phyloP scores from a whole-genome alignment of 2,329 filamentous ascomycete species.

The Pseudogymnoascus destructans region DNA sequence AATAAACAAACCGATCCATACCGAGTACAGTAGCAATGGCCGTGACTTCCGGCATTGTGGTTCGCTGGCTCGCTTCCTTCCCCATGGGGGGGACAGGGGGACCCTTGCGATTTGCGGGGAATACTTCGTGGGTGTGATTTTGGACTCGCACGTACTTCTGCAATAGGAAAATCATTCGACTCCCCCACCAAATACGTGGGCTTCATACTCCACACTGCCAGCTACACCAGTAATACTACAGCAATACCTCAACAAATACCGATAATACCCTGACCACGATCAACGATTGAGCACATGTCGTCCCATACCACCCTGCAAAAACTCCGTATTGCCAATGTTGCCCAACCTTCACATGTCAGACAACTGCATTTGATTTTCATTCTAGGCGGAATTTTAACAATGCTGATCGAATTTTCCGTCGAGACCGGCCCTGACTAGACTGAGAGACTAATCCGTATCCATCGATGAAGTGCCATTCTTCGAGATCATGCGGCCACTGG shows the following conservation, averaged over 20 bases:
- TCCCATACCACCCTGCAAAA: not conserved
- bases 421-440: not conserved
- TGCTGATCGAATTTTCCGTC: not conserved
- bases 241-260: not conserved
- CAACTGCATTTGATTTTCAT: not conserved
- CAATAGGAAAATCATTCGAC: not conserved
- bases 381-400: not conserved
- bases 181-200: not conserved
- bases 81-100: not conserved
- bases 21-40: not conserved
- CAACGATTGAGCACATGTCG: not conserved
- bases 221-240: not conserved
- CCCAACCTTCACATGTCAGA: slow-evolving; percentile 3
- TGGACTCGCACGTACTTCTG: not conserved
- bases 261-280: not conserved
- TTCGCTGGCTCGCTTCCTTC: not conserved
- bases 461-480: not conserved
- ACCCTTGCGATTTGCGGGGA: not conserved
- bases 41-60: not conserved
- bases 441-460: not conserved
- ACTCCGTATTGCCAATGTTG: not conserved
- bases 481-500: not conserved
- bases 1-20: not conserved
- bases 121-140: not conserved
- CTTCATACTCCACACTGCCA: not conserved